Evolutionary conservation across 805 yeast species (phyloP).

Genomic region (Ogataea glucozyma): DNA sequence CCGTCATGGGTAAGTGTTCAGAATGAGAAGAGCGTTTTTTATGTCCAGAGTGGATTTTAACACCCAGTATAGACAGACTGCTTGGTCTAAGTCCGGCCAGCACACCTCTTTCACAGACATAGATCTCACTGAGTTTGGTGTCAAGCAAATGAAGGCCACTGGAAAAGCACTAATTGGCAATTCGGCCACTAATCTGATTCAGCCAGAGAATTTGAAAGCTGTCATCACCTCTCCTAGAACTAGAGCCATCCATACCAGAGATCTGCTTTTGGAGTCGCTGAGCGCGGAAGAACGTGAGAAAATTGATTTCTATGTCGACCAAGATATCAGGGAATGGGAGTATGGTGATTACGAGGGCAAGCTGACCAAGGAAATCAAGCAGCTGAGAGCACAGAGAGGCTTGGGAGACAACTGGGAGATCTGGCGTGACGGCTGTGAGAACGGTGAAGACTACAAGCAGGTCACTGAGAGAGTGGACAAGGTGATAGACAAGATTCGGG

Average conservation of each 20-base stretch:
- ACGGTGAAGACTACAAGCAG: conserved; percentile 71
- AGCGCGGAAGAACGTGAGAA: conserved; percentile 42
- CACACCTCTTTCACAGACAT: conserved; percentile 87
- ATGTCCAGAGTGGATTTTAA: not conserved
- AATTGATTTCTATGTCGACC: conserved; percentile 51
- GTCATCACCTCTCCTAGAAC: conserved; percentile 79
- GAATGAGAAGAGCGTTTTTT: not conserved
- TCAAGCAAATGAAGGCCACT: conserved; percentile 69
- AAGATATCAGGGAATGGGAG: conserved; percentile 90
- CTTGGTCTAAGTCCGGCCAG: conserved; percentile 94
- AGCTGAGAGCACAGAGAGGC: conserved; percentile 59
- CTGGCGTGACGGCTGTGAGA: conserved; percentile 92
- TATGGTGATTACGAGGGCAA: conserved; percentile 95
- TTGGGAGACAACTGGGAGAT: conserved; percentile 64
- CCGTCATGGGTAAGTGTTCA: conserved; percentile 65
- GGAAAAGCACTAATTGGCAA: conserved; percentile 68
- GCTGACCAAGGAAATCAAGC: conserved; percentile 63
- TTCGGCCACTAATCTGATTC: conserved; percentile 53
- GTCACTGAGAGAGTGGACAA: conserved; percentile 73
- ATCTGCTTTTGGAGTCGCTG: conserved; percentile 56
- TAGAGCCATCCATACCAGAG: conserved; percentile 76
- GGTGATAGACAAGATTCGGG: conserved; percentile 63
- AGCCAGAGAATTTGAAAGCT: conserved; percentile 61
- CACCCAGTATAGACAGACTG: conserved; percentile 61
- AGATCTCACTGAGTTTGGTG: conserved; percentile 76